Evolutionary conservation across 257 asterid species (phyloP).

Genomic region (Mentha longifolia): DNA sequence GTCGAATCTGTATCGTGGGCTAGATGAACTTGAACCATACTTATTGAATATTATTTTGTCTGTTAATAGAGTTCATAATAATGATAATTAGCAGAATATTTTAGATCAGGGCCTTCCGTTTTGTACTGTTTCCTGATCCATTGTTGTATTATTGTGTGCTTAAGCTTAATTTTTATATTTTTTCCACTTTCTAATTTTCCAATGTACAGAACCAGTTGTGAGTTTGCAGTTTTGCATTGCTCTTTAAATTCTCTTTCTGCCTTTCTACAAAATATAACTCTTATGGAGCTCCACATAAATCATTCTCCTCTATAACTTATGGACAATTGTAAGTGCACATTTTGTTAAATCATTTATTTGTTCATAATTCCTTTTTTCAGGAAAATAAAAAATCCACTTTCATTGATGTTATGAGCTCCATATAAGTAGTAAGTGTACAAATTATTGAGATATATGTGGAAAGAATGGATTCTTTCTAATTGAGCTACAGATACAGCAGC

Average conservation of each 20-base stretch:
- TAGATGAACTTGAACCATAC: conserved; percentile 41
- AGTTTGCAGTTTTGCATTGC: background rate
- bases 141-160: conserved; percentile 27
- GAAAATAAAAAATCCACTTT: too few relatives aligned
- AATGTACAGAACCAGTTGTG: conserved; percentile 13
- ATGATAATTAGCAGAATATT: background rate
- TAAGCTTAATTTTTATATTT: background rate
- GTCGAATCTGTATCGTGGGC: conserved; percentile 77
- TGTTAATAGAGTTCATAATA: conserved; percentile 26
- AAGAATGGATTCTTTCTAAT: background rate
- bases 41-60: conserved; percentile 24
- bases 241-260: background rate
- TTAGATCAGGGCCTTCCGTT: conserved; percentile 18
- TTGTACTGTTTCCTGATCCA: background rate
- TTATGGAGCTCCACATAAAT: too few relatives aligned
- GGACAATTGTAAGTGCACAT: too few relatives aligned
- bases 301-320: too few relatives aligned
- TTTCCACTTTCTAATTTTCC: background rate
- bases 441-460: background rate
- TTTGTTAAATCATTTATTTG: too few relatives aligned
- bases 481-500: background rate
- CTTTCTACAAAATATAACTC: too few relatives aligned
- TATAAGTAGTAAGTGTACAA: too few relatives aligned
- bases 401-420: too few relatives aligned
- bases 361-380: too few relatives aligned